These are phyloP conservation scores for Fusarium solani-melongenae DNA, from an alignment of 2,329 filamentous ascomycete species.

Conservation along the genomic window DNA sequence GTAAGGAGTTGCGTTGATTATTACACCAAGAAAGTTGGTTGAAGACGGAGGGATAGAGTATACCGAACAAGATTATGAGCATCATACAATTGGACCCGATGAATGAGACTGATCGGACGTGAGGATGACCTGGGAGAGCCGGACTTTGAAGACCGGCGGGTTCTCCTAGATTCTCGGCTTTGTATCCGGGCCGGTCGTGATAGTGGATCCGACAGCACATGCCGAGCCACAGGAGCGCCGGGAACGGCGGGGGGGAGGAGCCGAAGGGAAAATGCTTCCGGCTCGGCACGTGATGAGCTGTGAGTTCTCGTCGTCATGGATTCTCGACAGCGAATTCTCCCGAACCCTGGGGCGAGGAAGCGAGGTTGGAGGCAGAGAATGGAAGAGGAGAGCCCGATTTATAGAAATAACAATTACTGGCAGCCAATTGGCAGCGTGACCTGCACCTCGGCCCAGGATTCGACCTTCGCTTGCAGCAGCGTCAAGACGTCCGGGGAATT, in stretches of 20 bases:
- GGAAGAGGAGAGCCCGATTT: neutral
- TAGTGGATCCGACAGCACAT: slow-evolving; percentile 34
- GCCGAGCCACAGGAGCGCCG: slow-evolving; percentile 17
- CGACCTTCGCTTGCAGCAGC: neutral
- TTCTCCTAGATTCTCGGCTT: slow-evolving; percentile 24
- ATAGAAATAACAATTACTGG: neutral
- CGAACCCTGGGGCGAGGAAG: slow-evolving; percentile 15
- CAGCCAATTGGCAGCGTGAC: slow-evolving; percentile 24
- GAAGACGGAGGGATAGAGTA: slow-evolving; percentile 1
- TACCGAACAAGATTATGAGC: neutral
- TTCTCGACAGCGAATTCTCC: slow-evolving; percentile 27
- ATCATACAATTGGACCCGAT: neutral
- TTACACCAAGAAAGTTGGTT: neutral
- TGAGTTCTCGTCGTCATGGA: slow-evolving; percentile 37
- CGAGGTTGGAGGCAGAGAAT: slow-evolving; percentile 1
- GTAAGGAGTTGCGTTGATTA: slow-evolving; percentile 14
- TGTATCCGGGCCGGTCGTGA: slow-evolving; percentile 23
- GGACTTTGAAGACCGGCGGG: slow-evolving; percentile 34
- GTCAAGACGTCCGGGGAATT: neutral
- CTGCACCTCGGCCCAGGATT: slow-evolving; percentile 2
- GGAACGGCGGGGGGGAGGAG: slow-evolving; percentile 27
- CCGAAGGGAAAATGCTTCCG: slow-evolving; percentile 38
- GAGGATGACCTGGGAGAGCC: slow-evolving; percentile 5
- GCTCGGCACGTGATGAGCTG: slow-evolving; percentile 39
- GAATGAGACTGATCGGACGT: neutral